These are phyloP conservation scores for Penicillium brasilianum DNA, from an alignment of 2,329 filamentous ascomycete genomes.

Conservation along the genomic window DNA sequence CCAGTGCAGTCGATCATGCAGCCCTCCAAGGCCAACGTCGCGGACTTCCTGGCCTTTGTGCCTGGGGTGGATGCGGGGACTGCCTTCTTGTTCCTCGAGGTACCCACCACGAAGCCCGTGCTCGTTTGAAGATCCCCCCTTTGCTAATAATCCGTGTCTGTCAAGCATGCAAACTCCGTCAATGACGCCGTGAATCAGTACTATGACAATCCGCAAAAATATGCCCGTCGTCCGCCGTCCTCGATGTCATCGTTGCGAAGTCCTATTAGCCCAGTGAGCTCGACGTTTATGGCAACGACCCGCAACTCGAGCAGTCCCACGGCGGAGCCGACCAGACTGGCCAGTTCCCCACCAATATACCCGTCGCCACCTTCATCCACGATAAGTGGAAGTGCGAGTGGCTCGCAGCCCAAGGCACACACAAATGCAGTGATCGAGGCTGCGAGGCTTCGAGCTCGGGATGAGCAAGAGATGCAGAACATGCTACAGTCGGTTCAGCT, in stretches of 20 bases:
- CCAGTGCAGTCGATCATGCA: neutral
- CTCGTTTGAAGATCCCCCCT: neutral
- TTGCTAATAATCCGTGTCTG: constrained; percentile 4
- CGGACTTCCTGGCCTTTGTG: constrained; percentile 13
- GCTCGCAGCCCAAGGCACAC: constrained; percentile 26
- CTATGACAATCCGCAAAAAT: constrained; percentile 13
- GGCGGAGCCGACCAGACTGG: neutral
- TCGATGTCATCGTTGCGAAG: constrained; percentile 1
- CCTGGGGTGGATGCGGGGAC: constrained; percentile 7
- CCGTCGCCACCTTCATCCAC: constrained; percentile 3
- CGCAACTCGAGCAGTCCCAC: constrained; percentile 1
- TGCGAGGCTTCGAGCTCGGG: constrained; percentile 43
- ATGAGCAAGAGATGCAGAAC: constrained; percentile 55
- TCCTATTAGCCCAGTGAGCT: neutral
- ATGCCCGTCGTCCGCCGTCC: neutral
- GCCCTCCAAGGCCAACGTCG: neutral
- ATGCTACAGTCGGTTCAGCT: constrained; percentile 48
- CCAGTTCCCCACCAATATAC: neutral
- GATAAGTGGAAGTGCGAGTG: neutral
- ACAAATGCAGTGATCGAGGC: constrained; percentile 50
- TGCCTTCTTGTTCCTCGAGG: constrained; percentile 15
- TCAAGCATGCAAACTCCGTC: constrained; percentile 8
- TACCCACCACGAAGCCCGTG: constrained; percentile 1
- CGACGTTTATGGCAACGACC: neutral
- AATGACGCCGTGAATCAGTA: constrained; percentile 22